phyloP scores from a whole-genome alignment of 768 basidiomycete genomes.

The Porpolomopsis calyptriformis region DNA sequence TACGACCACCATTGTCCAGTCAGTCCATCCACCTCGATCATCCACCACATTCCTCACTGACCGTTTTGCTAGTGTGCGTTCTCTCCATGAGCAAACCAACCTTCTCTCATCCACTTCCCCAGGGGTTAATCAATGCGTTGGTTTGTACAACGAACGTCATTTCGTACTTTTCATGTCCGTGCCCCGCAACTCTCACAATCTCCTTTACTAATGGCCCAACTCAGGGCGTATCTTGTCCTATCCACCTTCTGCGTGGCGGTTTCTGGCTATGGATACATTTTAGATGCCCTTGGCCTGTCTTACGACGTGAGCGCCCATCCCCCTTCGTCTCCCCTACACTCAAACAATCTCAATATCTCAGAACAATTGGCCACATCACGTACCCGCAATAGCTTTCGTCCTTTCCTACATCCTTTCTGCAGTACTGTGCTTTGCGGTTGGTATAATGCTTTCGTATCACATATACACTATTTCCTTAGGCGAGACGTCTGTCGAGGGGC shows the following conservation, averaged over 20 bases:
- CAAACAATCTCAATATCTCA: slow-evolving; percentile 8
- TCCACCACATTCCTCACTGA: neutral
- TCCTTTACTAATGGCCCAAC: neutral
- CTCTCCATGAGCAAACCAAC: neutral
- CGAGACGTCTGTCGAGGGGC: slow-evolving; percentile 85
- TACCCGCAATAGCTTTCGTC: slow-evolving; percentile 62
- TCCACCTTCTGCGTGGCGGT: slow-evolving; percentile 49
- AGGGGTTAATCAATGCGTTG: slow-evolving; percentile 99
- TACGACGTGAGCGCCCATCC: slow-evolving; percentile 27
- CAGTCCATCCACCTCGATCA: slow-evolving; percentile 26
- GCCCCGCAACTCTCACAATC: neutral
- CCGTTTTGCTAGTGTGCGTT: slow-evolving; percentile 5
- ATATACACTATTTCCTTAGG: slow-evolving; percentile 58
- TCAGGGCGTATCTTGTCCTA: slow-evolving; percentile 72
- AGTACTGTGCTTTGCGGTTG: slow-evolving; percentile 67
- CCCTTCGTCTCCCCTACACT: neutral
- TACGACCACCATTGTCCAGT: slow-evolving; percentile 90
- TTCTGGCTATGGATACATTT: slow-evolving; percentile 53
- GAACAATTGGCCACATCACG: slow-evolving; percentile 44
- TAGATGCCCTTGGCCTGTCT: slow-evolving; percentile 48
- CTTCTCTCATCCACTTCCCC: slow-evolving; percentile 7
- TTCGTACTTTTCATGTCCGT: slow-evolving; percentile 90
- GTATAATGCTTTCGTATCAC: slow-evolving; percentile 65
- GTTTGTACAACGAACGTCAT: slow-evolving; percentile 89
- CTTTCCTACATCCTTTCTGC: slow-evolving; percentile 65